phyloP scores from a whole-genome alignment of 2,329 filamentous ascomycete species.

The Microdochium paspali region DNA sequence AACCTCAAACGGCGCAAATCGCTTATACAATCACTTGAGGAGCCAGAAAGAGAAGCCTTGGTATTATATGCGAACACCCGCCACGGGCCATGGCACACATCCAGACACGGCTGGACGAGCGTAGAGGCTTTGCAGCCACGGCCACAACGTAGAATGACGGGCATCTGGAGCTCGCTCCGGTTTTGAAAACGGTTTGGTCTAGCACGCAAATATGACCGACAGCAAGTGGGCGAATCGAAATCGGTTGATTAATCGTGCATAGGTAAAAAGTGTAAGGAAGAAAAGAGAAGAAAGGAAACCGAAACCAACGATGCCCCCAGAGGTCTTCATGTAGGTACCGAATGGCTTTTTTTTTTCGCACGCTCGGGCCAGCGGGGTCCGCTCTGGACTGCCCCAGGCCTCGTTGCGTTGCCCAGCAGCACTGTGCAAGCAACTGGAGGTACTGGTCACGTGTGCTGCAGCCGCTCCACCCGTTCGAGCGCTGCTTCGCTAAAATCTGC shows the following conservation, averaged over 20 bases:
- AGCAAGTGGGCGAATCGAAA: slow-evolving; percentile 37
- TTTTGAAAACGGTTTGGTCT: slow-evolving; percentile 30
- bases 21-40: too few relatives aligned
- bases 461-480: too few relatives aligned
- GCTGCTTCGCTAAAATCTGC: too few relatives aligned
- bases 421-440: too few relatives aligned
- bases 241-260: slow-evolving; percentile 54
- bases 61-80: not conserved
- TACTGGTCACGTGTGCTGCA: too few relatives aligned
- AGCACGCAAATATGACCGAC: slow-evolving; percentile 53
- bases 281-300: slow-evolving; percentile 13
- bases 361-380: too few relatives aligned
- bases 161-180: not conserved
- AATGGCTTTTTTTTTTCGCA: not conserved
- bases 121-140: not conserved
- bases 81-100: not conserved
- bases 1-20: too few relatives aligned
- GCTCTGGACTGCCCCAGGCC: too few relatives aligned
- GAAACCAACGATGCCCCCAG: not conserved
- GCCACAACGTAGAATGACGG: not conserved
- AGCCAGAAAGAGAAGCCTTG: too few relatives aligned
- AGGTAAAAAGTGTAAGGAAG: slow-evolving; percentile 32
- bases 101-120: not conserved
- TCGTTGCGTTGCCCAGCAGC: too few relatives aligned
- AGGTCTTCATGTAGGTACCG: not conserved